These are phyloP conservation scores for Coffea canephora DNA, from an alignment of 257 asterid genomes.

Conservation along the genomic window DNA sequence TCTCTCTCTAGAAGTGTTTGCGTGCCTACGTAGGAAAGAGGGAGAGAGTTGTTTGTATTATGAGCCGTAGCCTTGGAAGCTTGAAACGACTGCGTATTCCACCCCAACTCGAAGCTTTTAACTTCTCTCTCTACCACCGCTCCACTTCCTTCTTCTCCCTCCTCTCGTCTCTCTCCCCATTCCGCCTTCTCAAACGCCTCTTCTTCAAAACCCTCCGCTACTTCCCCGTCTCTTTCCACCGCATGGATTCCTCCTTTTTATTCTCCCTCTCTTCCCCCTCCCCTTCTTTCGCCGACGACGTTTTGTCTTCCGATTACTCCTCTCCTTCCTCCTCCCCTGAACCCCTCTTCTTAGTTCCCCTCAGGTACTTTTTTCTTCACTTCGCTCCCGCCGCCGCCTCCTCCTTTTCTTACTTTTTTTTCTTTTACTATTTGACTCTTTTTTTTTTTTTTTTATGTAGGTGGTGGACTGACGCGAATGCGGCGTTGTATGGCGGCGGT, in stretches of 20 bases:
- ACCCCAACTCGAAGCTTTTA: conserved; percentile 15
- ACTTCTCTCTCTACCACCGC: conserved; percentile 26
- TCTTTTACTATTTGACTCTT: too few species aligned
- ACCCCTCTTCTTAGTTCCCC: conserved; percentile 46
- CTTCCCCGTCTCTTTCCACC: background rate
- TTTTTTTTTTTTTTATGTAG: conserved; percentile 23
- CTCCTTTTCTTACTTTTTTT: background rate
- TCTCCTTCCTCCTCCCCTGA: conserved; percentile 32
- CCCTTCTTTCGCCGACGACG: conserved; percentile 12
- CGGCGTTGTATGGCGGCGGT: conserved; percentile 29
- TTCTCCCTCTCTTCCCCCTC: conserved; percentile 4
- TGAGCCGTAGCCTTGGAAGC: conserved; percentile 34
- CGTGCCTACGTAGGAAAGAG: background rate
- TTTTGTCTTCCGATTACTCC: conserved; percentile 25
- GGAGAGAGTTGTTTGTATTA: background rate
- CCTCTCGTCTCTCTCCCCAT: conserved; percentile 33
- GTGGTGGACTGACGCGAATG: conserved; percentile 54
- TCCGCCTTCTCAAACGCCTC: conserved; percentile 16
- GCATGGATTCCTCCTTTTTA: conserved; percentile 41
- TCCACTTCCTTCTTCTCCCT: conserved; percentile 17
- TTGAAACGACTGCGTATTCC: conserved; percentile 25
- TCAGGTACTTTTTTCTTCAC: conserved; percentile 26
- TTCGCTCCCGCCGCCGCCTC: background rate
- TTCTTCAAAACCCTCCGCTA: conserved; percentile 28
- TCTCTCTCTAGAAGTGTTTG: background rate